phyloP scores from a whole-genome alignment of 73 alveolate genomes.

The Paramecium pentaurelia region DNA sequence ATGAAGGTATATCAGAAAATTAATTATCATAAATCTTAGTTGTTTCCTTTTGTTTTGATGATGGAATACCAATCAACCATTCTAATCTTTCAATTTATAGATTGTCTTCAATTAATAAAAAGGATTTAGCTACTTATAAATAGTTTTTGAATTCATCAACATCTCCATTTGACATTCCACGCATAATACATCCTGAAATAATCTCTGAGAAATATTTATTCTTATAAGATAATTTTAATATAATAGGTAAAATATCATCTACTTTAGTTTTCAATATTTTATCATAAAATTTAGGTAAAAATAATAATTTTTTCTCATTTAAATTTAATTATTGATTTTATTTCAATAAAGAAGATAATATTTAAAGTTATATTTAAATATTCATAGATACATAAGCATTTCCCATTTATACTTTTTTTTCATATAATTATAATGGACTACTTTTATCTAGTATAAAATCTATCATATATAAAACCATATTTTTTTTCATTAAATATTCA shows the following conservation, averaged over 20 bases:
- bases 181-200: slow-evolving; percentile 6
- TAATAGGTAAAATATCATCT: not conserved
- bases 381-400: not conserved
- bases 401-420: slow-evolving; percentile 45
- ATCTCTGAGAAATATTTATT: slow-evolving; percentile 27
- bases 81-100: not conserved
- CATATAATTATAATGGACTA: slow-evolving; percentile 60
- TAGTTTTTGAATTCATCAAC: slow-evolving; percentile 3
- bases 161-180: not conserved
- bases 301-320: slow-evolving; percentile 38
- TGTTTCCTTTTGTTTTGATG: not conserved
- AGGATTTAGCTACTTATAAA: not conserved
- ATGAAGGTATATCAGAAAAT: not conserved
- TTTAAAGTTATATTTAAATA: slow-evolving; percentile 12
- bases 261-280: not conserved
- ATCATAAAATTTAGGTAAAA: slow-evolving; percentile 1
- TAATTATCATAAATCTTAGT: not conserved
- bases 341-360: not conserved
- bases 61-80: slow-evolving; percentile 28
- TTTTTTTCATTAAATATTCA: slow-evolving; percentile 9
- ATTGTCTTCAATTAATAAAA: not conserved
- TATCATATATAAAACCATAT: slow-evolving; percentile 52
- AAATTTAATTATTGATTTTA: not conserved
- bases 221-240: not conserved
- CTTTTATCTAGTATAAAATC: slow-evolving; percentile 67